Evolutionary conservation across 2,329 filamentous ascomycete genomes (phyloP).

Genomic region (Zalaria obscura): DNA sequence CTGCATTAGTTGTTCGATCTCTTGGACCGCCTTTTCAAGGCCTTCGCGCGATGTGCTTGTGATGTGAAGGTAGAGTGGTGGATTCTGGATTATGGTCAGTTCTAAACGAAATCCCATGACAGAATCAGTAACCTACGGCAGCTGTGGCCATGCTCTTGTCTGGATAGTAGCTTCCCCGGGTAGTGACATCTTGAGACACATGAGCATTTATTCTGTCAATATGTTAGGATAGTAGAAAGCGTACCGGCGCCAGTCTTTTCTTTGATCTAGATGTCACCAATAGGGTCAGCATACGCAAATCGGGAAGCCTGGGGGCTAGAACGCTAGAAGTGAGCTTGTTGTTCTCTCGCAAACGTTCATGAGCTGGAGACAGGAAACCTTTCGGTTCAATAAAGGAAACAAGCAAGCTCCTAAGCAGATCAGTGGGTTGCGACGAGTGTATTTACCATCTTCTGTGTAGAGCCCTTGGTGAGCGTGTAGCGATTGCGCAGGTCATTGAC

Average conservation of each 20-base stretch:
- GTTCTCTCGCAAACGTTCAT: constrained; percentile 19
- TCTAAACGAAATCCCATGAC: neutral
- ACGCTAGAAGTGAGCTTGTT: constrained; percentile 31
- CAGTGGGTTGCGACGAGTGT: constrained; percentile 51
- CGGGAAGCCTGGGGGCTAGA: constrained; percentile 30
- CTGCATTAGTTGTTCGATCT: constrained; percentile 91
- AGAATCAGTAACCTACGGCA: constrained; percentile 48
- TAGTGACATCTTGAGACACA: constrained; percentile 86
- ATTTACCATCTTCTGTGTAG: constrained; percentile 99
- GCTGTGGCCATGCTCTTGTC: constrained; percentile 96
- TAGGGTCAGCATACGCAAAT: constrained; percentile 90
- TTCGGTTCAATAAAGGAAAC: constrained; percentile 16
- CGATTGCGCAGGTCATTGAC: constrained; percentile 96
- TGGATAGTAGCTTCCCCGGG: constrained; percentile 87
- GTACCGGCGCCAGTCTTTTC: constrained; percentile 99
- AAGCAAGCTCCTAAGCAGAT: constrained; percentile 36
- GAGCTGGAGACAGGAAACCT: constrained; percentile 10
- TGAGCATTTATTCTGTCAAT: constrained; percentile 40
- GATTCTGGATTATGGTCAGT: constrained; percentile 45
- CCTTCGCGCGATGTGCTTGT: constrained; percentile 86
- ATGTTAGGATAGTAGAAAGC: constrained; percentile 41
- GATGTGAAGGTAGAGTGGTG: constrained; percentile 86
- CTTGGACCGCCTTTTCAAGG: constrained; percentile 73
- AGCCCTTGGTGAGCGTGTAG: constrained; percentile 92
- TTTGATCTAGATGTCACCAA: constrained; percentile 91